phyloP scores from a whole-genome alignment of 371 early-diverging fungal genomes.

The Fennellomyces sp. region DNA sequence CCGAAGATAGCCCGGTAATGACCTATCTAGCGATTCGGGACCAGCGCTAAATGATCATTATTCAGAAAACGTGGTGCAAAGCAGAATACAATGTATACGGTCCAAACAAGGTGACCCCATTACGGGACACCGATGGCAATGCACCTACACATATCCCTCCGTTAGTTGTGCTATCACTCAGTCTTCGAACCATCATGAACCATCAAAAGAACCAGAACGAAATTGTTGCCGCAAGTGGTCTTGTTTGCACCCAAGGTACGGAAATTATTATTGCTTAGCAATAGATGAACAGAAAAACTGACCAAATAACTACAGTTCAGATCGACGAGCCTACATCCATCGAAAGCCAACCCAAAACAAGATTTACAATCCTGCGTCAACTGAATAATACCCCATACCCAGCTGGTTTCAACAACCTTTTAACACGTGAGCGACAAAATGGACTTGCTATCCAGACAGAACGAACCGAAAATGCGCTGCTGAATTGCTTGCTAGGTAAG shows the following conservation, averaged over 20 bases:
- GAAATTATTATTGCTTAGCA: neutral
- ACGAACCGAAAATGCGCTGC: constrained; percentile 63
- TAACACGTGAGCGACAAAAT: constrained; percentile 28
- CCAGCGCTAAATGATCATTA: constrained; percentile 40
- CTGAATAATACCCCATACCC: constrained; percentile 65
- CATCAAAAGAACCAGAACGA: constrained; percentile 83
- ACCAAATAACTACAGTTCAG: constrained; percentile 50
- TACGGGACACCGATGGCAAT: constrained; percentile 56
- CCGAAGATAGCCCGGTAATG: constrained; percentile 53
- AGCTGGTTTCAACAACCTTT: constrained; percentile 57
- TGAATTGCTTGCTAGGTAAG: constrained; percentile 70
- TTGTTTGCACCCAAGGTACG: constrained; percentile 65
- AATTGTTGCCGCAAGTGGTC: constrained; percentile 74
- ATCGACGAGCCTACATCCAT: constrained; percentile 58
- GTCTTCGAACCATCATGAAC: constrained; percentile 83
- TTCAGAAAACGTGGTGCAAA: constrained; percentile 84
- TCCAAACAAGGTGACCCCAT: constrained; percentile 71
- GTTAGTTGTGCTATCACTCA: constrained; percentile 84
- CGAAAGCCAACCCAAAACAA: constrained; percentile 44
- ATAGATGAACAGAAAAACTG: constrained; percentile 11
- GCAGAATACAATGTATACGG: constrained; percentile 68
- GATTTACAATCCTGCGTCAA: constrained; percentile 73
- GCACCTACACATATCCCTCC: constrained; percentile 66
- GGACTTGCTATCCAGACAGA: constrained; percentile 49
- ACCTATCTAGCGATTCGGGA: too few relatives aligned